A percentile compares a stretch with the other conserved stretches of the same genome.
Conservation (phyloP, 441 rosid genomes). For the Corymbia calophylla region DNA sequence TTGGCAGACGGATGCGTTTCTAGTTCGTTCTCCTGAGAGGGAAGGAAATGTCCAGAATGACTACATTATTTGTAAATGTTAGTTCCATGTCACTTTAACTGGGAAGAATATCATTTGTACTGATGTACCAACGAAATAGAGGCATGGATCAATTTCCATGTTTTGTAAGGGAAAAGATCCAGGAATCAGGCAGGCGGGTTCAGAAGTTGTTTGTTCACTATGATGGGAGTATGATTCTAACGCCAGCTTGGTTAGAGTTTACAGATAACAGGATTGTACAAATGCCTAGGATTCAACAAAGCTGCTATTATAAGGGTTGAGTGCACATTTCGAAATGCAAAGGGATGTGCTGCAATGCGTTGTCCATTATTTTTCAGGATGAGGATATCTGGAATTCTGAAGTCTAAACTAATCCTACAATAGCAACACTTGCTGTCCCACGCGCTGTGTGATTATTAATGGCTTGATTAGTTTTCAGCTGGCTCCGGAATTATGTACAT, state of each 20-base stretch:
- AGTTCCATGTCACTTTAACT: background rate
- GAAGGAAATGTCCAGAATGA: background rate
- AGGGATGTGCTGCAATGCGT: background rate
- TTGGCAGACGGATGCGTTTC: background rate
- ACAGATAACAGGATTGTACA: background rate
- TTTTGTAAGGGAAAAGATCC: background rate
- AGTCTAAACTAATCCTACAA: background rate
- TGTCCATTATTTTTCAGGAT: background rate
- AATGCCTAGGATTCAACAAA: background rate
- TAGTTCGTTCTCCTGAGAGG: background rate
- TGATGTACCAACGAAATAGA: background rate
- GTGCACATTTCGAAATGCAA: background rate
- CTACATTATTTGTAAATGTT: background rate
- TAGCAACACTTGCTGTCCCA: background rate
- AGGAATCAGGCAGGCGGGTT: background rate
- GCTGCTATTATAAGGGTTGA: background rate
- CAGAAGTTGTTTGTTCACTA: background rate
- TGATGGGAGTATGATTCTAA: background rate
- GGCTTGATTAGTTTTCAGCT: background rate
- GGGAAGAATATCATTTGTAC: background rate
- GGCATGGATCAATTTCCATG: background rate
- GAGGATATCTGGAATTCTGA: background rate
- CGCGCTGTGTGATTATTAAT: background rate
- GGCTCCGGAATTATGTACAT: background rate
- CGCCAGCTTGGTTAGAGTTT: background rate